phyloP scores from a whole-genome alignment of 1,284 basidiomycete species.

The Jaminaea rosea region DNA sequence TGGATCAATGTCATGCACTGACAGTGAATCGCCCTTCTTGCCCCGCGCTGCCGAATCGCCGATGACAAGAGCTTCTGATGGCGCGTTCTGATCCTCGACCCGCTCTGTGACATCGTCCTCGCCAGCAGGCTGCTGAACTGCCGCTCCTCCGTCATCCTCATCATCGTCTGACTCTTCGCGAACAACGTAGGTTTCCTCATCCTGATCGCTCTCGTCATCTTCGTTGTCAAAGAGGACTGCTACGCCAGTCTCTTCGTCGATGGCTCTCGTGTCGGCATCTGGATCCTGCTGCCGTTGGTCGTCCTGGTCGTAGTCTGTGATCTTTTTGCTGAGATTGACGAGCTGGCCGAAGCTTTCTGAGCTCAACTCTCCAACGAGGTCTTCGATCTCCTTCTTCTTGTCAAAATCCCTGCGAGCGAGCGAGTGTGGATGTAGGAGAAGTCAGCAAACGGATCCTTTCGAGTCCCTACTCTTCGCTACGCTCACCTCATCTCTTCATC shows the following conservation, averaged over 20 bases:
- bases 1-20: constrained; percentile 83
- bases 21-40: constrained; percentile 25
- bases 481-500: constrained; percentile 73
- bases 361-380: constrained; percentile 62
- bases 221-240: constrained; percentile 51
- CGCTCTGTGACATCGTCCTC: constrained; percentile 54
- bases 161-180: constrained; percentile 57
- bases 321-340: constrained; percentile 81
- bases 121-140: constrained; percentile 38
- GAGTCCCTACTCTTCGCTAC: no score
- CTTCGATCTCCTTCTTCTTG: constrained; percentile 89
- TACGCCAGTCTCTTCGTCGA: constrained; percentile 58
- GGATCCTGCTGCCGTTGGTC: constrained; percentile 53
- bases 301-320: constrained; percentile 81
- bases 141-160: constrained; percentile 61
- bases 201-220: constrained; percentile 70
- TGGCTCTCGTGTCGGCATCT: constrained; percentile 65
- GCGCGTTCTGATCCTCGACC: constrained; percentile 53
- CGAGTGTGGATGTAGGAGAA: no score
- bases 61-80: constrained; percentile 49
- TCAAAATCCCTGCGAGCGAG: constrained; percentile 98
- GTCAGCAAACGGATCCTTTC: no score
- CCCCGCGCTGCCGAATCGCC: constrained; percentile 51
- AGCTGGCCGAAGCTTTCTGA: constrained; percentile 78
- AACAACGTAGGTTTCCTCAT: constrained; percentile 82